Evolutionary conservation across 257 asterid genomes (phyloP).

Genomic region (Solanum sejunctum): DNA sequence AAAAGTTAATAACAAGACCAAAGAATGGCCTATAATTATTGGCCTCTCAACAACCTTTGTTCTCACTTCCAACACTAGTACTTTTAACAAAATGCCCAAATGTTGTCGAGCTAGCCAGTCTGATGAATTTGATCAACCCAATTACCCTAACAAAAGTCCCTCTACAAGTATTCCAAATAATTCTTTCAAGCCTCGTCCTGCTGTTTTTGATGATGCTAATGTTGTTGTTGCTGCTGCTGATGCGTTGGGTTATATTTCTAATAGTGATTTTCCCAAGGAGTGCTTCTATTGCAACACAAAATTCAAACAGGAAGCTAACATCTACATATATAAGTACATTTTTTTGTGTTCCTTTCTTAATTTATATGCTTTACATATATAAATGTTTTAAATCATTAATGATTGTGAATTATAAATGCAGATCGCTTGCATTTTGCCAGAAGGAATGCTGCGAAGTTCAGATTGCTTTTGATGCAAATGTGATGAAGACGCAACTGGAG

Average conservation of each 20-base stretch:
- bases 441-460: not conserved
- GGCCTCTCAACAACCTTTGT: not conserved
- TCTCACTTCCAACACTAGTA: not conserved
- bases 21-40: not conserved
- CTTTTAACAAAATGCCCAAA: not conserved
- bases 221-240: not conserved
- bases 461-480: not conserved
- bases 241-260: not conserved
- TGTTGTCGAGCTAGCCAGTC: not conserved
- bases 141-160: not conserved
- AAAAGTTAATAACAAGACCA: not conserved
- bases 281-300: not conserved
- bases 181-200: not conserved
- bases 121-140: not conserved
- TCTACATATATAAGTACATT: not conserved
- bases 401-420: not conserved
- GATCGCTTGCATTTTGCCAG: not conserved
- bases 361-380: too few relatives aligned
- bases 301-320: not conserved
- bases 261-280: not conserved
- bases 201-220: not conserved
- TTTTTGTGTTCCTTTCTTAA: too few relatives aligned
- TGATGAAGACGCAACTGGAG: not conserved
- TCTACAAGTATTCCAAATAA: not conserved
- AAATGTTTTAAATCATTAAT: too few relatives aligned